Evolutionary conservation across 495 filamentous ascomycete species (phyloP), one percentile per base, ranked within the genome.

Genomic region (Trichoderma reesei): DNA sequence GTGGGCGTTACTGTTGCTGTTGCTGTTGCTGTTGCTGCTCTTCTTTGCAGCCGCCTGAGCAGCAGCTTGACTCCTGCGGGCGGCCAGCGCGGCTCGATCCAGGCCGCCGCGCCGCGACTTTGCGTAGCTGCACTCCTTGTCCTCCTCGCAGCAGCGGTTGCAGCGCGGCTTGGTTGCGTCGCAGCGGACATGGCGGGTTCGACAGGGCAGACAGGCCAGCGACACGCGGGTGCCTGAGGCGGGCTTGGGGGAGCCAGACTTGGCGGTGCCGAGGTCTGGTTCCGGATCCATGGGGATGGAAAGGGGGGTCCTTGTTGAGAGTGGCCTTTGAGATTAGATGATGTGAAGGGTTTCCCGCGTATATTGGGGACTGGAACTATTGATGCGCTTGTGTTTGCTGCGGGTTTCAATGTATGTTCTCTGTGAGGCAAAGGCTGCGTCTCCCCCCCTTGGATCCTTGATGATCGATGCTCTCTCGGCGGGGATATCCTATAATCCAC

Each of bases 121-220:
- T 9, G 75, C 69, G 68, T 83, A 84, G 38, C 69, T 69, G 64
- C 82, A 84, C n/a, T 75, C 67, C 61, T 74, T 73, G 46, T 72
- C 72, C 61, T 75, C 71, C 14, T 70, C 71, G n/a, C 65, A 62
- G 64, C 82, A 84, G 16, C 81, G 72, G 39, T 63, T 68, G 62
- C 80, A 76, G 44, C 68, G 59, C 31, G 83, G 83, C 65, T 74
- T 69, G 11, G 72, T 72, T 10, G 80, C 80, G 65, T 84, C 81
- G 66, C 83, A 86, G 67, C 83, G 83, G 5, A 85, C 69, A 69
- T 85, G 83, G 51, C 82, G 76, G 61, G 73, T 79, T 14, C 83
- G 76, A 70, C 83, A 86, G 14, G 81, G 78, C 16, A 84, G 71
- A 64, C 83, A 86, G 39, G 83, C 82, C 14, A 81, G 70, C 6